Evolutionary conservation across 352 stramenopile genomes (phyloP).

Genomic region (Pythium volutum): DNA sequence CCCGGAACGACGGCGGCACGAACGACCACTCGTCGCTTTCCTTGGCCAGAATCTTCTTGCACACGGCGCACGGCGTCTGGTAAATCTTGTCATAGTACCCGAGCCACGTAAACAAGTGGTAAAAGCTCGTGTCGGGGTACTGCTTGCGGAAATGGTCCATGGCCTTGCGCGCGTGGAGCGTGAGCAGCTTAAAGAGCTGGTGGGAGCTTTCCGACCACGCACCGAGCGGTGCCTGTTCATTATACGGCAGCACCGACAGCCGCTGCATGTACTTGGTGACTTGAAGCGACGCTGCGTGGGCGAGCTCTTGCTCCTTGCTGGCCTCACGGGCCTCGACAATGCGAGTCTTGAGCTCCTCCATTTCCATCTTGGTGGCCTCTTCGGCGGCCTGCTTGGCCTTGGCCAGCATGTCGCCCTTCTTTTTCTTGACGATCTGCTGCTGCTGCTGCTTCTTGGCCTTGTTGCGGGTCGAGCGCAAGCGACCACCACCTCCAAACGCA

Average conservation of each 20-base stretch:
- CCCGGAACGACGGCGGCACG: slow-evolving; percentile 79
- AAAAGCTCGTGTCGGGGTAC: slow-evolving; percentile 84
- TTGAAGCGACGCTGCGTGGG: slow-evolving; percentile 63
- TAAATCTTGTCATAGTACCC: slow-evolving; percentile 89
- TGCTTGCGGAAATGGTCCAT: slow-evolving; percentile 83
- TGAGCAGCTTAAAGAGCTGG: slow-evolving; percentile 75
- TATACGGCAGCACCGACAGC: slow-evolving; percentile 75
- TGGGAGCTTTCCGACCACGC: slow-evolving; percentile 83
- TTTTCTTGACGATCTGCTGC: slow-evolving; percentile 79
- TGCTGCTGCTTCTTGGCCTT: slow-evolving; percentile 85
- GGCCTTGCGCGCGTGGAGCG: slow-evolving; percentile 71
- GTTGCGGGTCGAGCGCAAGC: slow-evolving; percentile 72
- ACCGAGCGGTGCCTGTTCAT: slow-evolving; percentile 70
- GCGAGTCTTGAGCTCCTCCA: slow-evolving; percentile 83
- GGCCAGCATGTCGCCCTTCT: slow-evolving; percentile 85
- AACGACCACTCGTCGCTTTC: slow-evolving; percentile 80
- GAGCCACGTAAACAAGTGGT: slow-evolving; percentile 85
- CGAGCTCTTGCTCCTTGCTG: slow-evolving; percentile 79
- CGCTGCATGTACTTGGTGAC: slow-evolving; percentile 87
- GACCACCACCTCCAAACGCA: slow-evolving; percentile 45
- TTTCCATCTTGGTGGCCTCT: slow-evolving; percentile 85
- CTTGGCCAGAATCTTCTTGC: slow-evolving; percentile 84
- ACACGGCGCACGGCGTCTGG: slow-evolving; percentile 79
- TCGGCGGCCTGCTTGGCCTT: slow-evolving; percentile 84
- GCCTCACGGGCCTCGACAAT: slow-evolving; percentile 75